phyloP scores from a whole-genome alignment of 2,329 filamentous ascomycete genomes.

The Nemania sp. region DNA sequence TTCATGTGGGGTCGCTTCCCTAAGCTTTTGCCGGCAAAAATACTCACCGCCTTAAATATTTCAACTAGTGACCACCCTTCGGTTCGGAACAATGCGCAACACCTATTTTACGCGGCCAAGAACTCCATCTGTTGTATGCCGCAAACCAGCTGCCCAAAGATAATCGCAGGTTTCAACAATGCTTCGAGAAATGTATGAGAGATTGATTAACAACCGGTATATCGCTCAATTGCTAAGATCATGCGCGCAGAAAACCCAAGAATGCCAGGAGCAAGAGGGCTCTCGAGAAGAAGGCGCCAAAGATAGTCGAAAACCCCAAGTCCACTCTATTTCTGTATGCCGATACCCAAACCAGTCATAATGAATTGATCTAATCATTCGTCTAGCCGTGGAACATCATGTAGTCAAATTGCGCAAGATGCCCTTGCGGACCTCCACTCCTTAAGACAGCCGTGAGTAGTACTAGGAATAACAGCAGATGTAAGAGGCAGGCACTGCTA shows the following conservation, averaged over 20 bases:
- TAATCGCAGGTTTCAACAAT: constrained; percentile 16
- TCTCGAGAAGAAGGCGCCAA: constrained; percentile 89
- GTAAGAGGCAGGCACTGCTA: too few species aligned
- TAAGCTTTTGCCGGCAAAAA: constrained; percentile 34
- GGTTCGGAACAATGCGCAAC: constrained; percentile 11
- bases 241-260: constrained; percentile 57
- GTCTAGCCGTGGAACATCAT: constrained; percentile 71
- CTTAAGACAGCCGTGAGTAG: constrained; percentile 69
- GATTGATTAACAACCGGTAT: background rate
- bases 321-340: constrained; percentile 77
- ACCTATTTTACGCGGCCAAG: background rate
- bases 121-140: background rate
- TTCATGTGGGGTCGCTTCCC: background rate
- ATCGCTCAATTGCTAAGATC: constrained; percentile 15
- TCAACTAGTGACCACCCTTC: constrained; percentile 22
- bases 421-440: constrained; percentile 83
- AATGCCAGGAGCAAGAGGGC: constrained; percentile 91
- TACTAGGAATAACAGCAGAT: constrained; percentile 59
- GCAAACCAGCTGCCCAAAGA: background rate
- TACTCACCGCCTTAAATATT: constrained; percentile 33
- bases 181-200: constrained; percentile 36
- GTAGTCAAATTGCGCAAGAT: constrained; percentile 80
- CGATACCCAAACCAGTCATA: background rate
- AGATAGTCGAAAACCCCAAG: constrained; percentile 87
- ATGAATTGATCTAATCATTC: constrained; percentile 13